Evolutionary conservation across 441 rosid species (phyloP).

Genomic region (Bocquillonia castaneifolia): DNA sequence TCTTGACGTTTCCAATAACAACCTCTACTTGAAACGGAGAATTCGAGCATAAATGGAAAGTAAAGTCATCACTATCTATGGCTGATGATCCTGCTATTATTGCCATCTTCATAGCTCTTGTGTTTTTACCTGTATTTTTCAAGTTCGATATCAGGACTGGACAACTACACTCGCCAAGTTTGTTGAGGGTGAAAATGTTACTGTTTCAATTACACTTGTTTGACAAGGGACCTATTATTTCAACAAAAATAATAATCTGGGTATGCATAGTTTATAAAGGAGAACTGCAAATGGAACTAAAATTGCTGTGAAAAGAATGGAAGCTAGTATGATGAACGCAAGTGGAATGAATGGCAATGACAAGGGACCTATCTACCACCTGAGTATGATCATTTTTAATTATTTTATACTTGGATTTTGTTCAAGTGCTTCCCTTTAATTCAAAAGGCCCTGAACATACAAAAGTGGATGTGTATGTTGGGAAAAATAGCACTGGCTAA

Average conservation of each 20-base stretch:
- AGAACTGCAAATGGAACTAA: slow-evolving; percentile 38
- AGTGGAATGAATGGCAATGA: slow-evolving; percentile 60
- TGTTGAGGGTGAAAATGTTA: slow-evolving; percentile 44
- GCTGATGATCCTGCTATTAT: neutral
- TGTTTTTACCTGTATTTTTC: slow-evolving; percentile 43
- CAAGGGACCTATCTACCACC: too few relatives aligned
- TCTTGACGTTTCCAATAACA: slow-evolving; percentile 59
- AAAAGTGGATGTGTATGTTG: too few relatives aligned
- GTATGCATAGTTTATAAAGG: slow-evolving; percentile 66
- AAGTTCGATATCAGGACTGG: slow-evolving; percentile 10
- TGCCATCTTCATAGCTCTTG: slow-evolving; percentile 24
- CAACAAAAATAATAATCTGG: slow-evolving; percentile 48
- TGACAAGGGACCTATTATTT: slow-evolving; percentile 58
- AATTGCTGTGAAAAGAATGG: slow-evolving; percentile 76
- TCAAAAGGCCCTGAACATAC: too few relatives aligned
- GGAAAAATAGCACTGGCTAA: too few relatives aligned
- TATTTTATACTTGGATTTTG: too few relatives aligned
- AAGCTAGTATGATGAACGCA: slow-evolving; percentile 35
- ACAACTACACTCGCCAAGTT: too few relatives aligned
- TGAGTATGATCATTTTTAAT: too few relatives aligned
- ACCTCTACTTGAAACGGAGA: too few relatives aligned
- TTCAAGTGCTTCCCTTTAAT: too few relatives aligned
- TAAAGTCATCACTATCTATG: too few relatives aligned
- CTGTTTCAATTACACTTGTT: slow-evolving; percentile 54
- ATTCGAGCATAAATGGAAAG: too few relatives aligned